These are phyloP conservation scores for Aspergillus leporis DNA, from an alignment of 495 filamentous ascomycete species.

Conservation along the genomic window DNA sequence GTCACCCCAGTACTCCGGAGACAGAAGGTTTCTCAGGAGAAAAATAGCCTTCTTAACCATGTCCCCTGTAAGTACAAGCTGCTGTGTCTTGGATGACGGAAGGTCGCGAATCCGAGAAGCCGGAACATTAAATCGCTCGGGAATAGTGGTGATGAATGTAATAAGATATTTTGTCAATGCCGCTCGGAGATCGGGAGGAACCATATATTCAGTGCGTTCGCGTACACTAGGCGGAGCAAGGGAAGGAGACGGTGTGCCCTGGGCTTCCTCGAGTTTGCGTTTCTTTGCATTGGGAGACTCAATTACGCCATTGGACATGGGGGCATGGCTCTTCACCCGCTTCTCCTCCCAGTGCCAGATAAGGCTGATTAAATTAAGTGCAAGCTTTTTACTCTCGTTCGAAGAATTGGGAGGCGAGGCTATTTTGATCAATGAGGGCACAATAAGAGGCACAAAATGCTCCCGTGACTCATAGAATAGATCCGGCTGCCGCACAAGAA, in stretches of 20 bases:
- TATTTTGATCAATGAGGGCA: conserved; percentile 85
- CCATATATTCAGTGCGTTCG: conserved; percentile 67
- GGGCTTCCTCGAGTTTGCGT: conserved; percentile 65
- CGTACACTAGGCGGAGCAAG: conserved; percentile 47
- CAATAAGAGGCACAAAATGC: conserved; percentile 83
- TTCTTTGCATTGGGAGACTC: conserved; percentile 76
- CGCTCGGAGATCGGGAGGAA: conserved; percentile 63
- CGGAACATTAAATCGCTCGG: conserved; percentile 74
- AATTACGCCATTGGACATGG: conserved; percentile 47
- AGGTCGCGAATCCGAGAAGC: conserved; percentile 64
- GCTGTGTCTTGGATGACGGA: conserved; percentile 42
- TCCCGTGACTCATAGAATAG: conserved; percentile 95
- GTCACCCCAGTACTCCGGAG: conserved; percentile 88
- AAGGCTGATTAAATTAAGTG: conserved; percentile 82
- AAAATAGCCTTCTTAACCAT: conserved; percentile 81
- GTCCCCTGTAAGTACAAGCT: conserved; percentile 61
- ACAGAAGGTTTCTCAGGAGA: conserved; percentile 82
- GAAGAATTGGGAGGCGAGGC: conserved; percentile 81
- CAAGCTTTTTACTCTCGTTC: conserved; percentile 90
- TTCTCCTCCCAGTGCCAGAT: conserved; percentile 93
- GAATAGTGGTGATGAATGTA: conserved; percentile 87
- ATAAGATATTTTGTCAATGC: conserved; percentile 91
- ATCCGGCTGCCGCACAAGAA: conserved; percentile 87
- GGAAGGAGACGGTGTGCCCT: conserved; percentile 37
- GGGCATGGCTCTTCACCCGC: conserved; percentile 55